Base-by-base conservation (phyloP, 1,284 basidiomycete species). In the Boletellus deceptivus region DNA sequence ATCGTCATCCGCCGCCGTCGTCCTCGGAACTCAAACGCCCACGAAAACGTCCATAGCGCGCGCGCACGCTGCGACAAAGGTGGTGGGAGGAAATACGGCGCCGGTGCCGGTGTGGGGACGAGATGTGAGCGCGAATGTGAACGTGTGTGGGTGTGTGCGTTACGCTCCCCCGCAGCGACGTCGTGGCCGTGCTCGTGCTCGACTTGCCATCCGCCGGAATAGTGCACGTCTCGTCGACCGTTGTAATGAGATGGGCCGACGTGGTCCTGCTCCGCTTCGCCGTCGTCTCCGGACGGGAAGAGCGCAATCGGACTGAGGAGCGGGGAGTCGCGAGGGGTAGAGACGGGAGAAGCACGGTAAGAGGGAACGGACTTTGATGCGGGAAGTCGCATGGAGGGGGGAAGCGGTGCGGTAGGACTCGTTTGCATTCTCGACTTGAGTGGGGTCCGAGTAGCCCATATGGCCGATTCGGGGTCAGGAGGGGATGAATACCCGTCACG, bases 181-280 rank as follows among this genome's bases (percentile, higher is more conserved):
- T 27, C 17, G 17, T 58, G 44, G 37, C 53, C 50, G 20, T 61
- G 34, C 1, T 13, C 58, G 40, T 64, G 53, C 33, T 55, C 56
- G 31, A 46, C 53, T 3, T 55, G 49, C 65, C 63, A 64, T 39
- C 55, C 55, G 16, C 16, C 31, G 13, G 29, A 25, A 35, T 77
- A 49, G 75, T 68, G 49, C 77, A 66, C 48, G 73, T 78, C 63
- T 75, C 77, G 44, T 76, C 80, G n/a, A 73, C 78, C 36, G 62
- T 53, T 18, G 64, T 66, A 55, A 75, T 70, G 46, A 22, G 61
- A 57, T 6, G 62, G 57, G 9, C 48, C 50, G 31, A 59, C 43
- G 25, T 59, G 50, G 11, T 62, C 59, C 20, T 61, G 56, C 6
- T 63, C 60, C 1, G 17, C 38, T 13, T 67, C 59, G 0, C 50